Evolutionary conservation across 176 grass and related monocot species (phyloP).

Genomic region (Alloteropsis semialata): DNA sequence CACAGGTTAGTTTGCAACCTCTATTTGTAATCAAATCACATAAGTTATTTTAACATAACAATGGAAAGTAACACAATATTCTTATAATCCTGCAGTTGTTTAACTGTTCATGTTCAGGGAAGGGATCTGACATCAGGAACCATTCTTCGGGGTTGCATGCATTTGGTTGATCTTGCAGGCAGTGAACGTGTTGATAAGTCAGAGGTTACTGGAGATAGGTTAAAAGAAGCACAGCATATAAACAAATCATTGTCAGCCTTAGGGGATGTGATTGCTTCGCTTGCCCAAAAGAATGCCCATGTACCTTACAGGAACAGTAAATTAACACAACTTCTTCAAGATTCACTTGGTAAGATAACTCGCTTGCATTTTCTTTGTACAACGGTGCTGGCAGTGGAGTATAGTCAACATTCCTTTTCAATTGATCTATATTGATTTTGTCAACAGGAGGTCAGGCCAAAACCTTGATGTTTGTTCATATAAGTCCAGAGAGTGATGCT

Average conservation of each 20-base stretch:
- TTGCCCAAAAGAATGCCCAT: slow-evolving; percentile 87
- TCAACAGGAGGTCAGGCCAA: slow-evolving; percentile 91
- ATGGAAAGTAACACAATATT: slow-evolving; percentile 36
- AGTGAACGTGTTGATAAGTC: slow-evolving; percentile 97
- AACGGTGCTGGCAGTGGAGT: background rate
- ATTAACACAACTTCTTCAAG: slow-evolving; percentile 98
- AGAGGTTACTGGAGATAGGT: slow-evolving; percentile 88
- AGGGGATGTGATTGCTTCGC: slow-evolving; percentile 95
- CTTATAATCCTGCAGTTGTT: slow-evolving; percentile 63
- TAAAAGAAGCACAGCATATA: slow-evolving; percentile 99
- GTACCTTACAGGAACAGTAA: slow-evolving; percentile 99
- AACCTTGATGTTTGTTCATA: slow-evolving; percentile 99
- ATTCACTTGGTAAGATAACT: slow-evolving; percentile 84
- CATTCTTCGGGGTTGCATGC: slow-evolving; percentile 91
- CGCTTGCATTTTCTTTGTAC: slow-evolving; percentile 21
- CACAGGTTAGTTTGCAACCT: slow-evolving; percentile 63
- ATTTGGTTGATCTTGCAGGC: slow-evolving; percentile 98
- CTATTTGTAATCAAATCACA: slow-evolving; percentile 4
- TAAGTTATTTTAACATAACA: slow-evolving; percentile 6
- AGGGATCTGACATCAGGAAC: slow-evolving; percentile 82
- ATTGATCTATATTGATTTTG: background rate
- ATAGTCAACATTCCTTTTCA: slow-evolving; percentile 18
- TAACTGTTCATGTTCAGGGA: slow-evolving; percentile 98
- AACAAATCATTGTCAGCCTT: slow-evolving; percentile 97
- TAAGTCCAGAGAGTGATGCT: slow-evolving; percentile 90